These are phyloP conservation scores for Trametes gibbosa DNA, from an alignment of 768 basidiomycete genomes.

Conservation along the genomic window DNA sequence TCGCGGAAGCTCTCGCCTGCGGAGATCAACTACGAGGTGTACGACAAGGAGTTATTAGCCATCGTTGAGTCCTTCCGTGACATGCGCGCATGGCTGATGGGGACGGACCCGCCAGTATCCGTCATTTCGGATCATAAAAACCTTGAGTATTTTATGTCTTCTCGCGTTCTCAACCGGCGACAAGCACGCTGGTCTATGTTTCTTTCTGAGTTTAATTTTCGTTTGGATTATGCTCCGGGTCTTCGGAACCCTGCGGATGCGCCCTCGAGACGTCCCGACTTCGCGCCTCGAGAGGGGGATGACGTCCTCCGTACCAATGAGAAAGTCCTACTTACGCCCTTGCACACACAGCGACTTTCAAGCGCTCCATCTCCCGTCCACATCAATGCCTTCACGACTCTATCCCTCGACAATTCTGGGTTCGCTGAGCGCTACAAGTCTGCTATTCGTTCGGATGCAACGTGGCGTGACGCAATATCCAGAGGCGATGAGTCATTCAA, in stretches of 20 bases:
- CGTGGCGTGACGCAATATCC: constrained; percentile 21
- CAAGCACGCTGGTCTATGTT: no score
- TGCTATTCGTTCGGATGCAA: constrained; percentile 7
- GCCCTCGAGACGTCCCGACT: constrained; percentile 25
- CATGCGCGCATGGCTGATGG: constrained; percentile 31
- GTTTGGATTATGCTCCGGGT: constrained; percentile 31
- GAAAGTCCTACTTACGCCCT: constrained; percentile 8
- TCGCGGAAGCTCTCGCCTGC: no score
- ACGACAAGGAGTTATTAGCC: constrained; percentile 48
- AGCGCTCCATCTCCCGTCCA: background rate
- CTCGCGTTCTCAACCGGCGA: no score
- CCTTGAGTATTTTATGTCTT: no score
- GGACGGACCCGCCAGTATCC: constrained; percentile 16
- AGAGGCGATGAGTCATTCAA: constrained; percentile 17
- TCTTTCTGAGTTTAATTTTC: no score
- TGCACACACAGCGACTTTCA: background rate
- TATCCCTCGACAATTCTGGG: constrained; percentile 22
- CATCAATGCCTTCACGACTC: constrained; percentile 20
- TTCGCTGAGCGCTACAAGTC: constrained; percentile 22
- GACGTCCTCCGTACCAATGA: constrained; percentile 4
- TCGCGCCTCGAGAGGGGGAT: no score
- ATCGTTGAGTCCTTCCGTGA: constrained; percentile 40
- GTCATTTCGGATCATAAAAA: no score
- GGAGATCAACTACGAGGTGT: constrained; percentile 44
- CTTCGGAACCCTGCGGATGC: constrained; percentile 21